Base-by-base conservation (phyloP, 768 basidiomycete genomes). In the Termitomyces sp. region DNA sequence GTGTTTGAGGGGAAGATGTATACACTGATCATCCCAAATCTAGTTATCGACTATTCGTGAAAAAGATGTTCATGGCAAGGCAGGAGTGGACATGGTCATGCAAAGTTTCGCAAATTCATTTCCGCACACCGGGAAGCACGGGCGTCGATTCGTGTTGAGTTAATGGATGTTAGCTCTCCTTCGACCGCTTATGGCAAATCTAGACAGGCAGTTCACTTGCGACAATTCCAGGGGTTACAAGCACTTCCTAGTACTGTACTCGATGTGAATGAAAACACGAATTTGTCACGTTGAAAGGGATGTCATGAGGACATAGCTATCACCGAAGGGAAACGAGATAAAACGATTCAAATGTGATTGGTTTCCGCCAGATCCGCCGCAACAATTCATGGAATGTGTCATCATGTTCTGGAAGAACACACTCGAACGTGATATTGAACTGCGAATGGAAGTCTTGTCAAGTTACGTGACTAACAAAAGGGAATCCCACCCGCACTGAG, bases 41-140 rank as follows among this genome's bases (percentile, higher is more conserved):
- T 98, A 97, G 75, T 98, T 95, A 74, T 98, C 96, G 32, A 98
- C 78, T 36, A 96, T 97, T 59, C 92, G 87, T 11, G 93, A 92
- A 22, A 77, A 72, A 54, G 71, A 11, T 35, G 13, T 36, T 14
- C 35, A 14, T 14, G 35, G 35, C 2, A 14, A 59, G 43, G 72
- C 62, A 32, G 74, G 68, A 52, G 71, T 67, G 58, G 79, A 74
- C 78, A 80, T 80, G 24, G 56, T 30, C 1, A n/a, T n/a, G 8
- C 8, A 5, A 5, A 33, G 10, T 8, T 47, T 32, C 28, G 3
- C 32, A 13, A 4, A 28, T 9, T 28, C 14, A 46, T 45, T 14
- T 26, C 44, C 14, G 24, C 46, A 47, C 47, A 11, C 22, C n/a
- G 14, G 18, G 30, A 48, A 32, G 47, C 14, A 3, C 38, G 38